Evolutionary conservation across 495 filamentous ascomycete species (phyloP).

Genomic region (Talaromyces thailandensis): DNA sequence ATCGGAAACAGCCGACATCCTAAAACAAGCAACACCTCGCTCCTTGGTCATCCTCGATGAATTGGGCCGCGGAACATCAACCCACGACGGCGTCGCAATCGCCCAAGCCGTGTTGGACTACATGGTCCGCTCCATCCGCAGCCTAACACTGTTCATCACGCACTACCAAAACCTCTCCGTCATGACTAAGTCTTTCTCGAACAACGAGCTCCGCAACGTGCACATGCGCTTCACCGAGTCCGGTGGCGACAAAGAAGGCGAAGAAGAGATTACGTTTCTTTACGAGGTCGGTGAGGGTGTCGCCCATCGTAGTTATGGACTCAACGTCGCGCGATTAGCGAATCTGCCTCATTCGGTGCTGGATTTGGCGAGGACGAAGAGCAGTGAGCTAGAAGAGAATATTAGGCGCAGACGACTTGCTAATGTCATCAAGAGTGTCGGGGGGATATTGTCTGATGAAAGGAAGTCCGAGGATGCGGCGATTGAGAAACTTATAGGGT

Average conservation of each 20-base stretch:
- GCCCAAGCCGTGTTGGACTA: slow-evolving; percentile 84
- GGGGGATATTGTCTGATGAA: slow-evolving; percentile 21
- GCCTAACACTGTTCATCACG: slow-evolving; percentile 88
- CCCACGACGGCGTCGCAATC: slow-evolving; percentile 94
- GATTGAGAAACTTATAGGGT: slow-evolving; percentile 3
- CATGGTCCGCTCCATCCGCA: slow-evolving; percentile 62
- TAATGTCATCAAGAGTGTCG: slow-evolving; percentile 38
- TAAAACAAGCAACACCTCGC: slow-evolving; percentile 74
- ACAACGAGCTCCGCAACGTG: slow-evolving; percentile 58
- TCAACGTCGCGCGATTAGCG: slow-evolving; percentile 87
- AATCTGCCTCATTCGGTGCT: slow-evolving; percentile 68
- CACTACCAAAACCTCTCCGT: slow-evolving; percentile 84
- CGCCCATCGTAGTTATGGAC: slow-evolving; percentile 84
- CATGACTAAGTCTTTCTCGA: slow-evolving; percentile 56
- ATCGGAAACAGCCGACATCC: slow-evolving; percentile 80
- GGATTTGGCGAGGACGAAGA: slow-evolving; percentile 70
- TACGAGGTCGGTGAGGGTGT: slow-evolving; percentile 82
- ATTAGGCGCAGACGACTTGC: slow-evolving; percentile 50
- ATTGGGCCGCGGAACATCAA: slow-evolving; percentile 83
- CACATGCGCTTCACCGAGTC: slow-evolving; percentile 74
- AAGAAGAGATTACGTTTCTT: slow-evolving; percentile 65
- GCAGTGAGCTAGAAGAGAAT: slow-evolving; percentile 66
- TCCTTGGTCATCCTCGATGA: slow-evolving; percentile 92
- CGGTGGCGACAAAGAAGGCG: slow-evolving; percentile 16
- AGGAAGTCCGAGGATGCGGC: neutral